phyloP scores from a whole-genome alignment of 257 asterid species.

The Gardenia jasminoides region DNA sequence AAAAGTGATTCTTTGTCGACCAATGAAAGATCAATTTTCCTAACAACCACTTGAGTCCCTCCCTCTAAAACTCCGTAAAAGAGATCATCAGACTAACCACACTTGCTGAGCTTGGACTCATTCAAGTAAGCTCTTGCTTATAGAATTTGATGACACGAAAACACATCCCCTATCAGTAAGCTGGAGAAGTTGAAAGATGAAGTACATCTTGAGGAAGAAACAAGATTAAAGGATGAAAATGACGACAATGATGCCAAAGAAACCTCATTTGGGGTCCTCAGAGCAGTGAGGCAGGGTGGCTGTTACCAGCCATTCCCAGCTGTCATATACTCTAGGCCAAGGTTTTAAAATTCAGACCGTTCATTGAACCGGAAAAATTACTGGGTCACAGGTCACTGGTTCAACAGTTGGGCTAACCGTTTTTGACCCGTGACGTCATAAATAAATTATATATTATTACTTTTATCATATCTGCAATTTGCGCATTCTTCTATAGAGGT shows the following conservation, averaged over 20 bases:
- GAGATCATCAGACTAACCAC: not conserved
- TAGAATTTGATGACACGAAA: slow-evolving; percentile 5
- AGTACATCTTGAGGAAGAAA: not conserved
- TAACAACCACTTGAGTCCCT: slow-evolving; percentile 55
- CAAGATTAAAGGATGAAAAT: not conserved
- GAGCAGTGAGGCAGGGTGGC: not conserved
- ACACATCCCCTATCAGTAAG: not conserved
- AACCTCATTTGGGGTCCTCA: not conserved
- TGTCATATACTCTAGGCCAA: slow-evolving; percentile 10
- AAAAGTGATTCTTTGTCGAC: slow-evolving; percentile 41
- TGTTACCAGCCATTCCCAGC: slow-evolving; percentile 15
- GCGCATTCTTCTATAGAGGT: no score
- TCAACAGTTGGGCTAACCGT: no score
- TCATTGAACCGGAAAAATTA: no score
- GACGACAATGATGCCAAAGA: not conserved
- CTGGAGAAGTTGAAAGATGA: not conserved
- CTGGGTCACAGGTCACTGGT: no score
- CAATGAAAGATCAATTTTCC: slow-evolving; percentile 43
- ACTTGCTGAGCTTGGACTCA: not conserved
- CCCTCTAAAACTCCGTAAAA: not conserved
- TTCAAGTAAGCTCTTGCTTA: not conserved
- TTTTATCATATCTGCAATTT: no score
- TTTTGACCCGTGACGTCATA: no score
- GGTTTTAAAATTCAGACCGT: no score
- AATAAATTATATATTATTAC: no score